phyloP scores from a whole-genome alignment of 1,139 yeast genomes.

The Komagataea norvegica region DNA sequence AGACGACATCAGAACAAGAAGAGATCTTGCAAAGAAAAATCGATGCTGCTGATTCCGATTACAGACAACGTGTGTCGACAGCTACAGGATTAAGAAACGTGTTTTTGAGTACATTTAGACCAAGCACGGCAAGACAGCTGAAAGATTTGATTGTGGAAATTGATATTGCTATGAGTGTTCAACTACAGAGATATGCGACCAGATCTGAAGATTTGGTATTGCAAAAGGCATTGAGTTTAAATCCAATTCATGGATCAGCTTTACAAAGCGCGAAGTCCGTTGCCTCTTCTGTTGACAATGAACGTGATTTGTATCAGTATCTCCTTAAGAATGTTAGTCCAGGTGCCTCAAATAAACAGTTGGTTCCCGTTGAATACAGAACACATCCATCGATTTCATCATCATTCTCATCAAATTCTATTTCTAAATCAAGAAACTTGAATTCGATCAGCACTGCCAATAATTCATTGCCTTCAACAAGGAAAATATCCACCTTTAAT shows the following conservation, averaged over 20 bases:
- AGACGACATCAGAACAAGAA: conserved; percentile 84
- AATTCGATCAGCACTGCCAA: conserved; percentile 25
- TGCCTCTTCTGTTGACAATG: conserved; percentile 77
- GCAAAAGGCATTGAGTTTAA: conserved; percentile 77
- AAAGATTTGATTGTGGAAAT: conserved; percentile 77
- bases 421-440: conserved; percentile 9
- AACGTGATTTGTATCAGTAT: conserved; percentile 71
- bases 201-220: conserved; percentile 79
- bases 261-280: conserved; percentile 62
- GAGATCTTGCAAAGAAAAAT: conserved; percentile 83
- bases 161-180: conserved; percentile 85
- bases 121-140: conserved; percentile 66
- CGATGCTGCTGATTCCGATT: conserved; percentile 80
- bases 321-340: conserved; percentile 46
- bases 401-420: conserved; percentile 1
- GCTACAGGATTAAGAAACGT: conserved; percentile 75
- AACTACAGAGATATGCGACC: conserved; percentile 82
- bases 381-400: conserved; percentile 65
- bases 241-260: conserved; percentile 58
- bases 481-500: conserved; percentile 29
- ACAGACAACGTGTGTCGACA: conserved; percentile 66
- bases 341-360: conserved; percentile 32
- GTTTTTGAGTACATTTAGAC: conserved; percentile 68
- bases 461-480: conserved; percentile 27
- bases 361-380: conserved; percentile 68